Evolutionary conservation across 2,329 filamentous ascomycete genomes (phyloP).

Genomic region (Verticillium isaacii): DNA sequence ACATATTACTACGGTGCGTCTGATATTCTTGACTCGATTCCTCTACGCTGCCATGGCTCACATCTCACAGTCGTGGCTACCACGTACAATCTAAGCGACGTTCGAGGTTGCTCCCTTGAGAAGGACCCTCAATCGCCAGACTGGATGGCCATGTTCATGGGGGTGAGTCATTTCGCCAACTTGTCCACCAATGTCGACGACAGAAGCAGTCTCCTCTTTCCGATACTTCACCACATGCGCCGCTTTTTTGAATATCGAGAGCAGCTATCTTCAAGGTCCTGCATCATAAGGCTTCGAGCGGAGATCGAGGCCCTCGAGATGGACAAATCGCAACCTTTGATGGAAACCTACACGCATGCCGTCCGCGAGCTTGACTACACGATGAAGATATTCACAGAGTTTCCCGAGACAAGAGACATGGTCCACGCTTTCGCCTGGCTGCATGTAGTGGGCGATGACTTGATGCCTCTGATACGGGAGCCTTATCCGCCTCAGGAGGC

Average conservation of each 20-base stretch:
- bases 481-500: background rate
- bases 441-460: background rate
- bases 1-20: background rate
- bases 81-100: background rate
- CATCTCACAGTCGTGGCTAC: background rate
- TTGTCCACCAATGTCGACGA: background rate
- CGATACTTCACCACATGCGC: background rate
- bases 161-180: background rate
- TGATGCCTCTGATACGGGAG: background rate
- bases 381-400: background rate
- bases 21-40: background rate
- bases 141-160: background rate
- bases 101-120: background rate
- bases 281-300: background rate
- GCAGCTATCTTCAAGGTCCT: background rate
- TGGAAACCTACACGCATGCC: background rate
- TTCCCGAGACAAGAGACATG: background rate
- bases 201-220: background rate
- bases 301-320: background rate
- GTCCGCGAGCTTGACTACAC: background rate
- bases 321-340: background rate
- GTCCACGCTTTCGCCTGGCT: background rate
- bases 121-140: background rate
- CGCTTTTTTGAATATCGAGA: background rate
- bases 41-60: background rate